Evolutionary conservation across 1,284 basidiomycete species (phyloP), one percentile per base, ranked within the genome.

Genomic region (Pseudozyma thailandica): DNA sequence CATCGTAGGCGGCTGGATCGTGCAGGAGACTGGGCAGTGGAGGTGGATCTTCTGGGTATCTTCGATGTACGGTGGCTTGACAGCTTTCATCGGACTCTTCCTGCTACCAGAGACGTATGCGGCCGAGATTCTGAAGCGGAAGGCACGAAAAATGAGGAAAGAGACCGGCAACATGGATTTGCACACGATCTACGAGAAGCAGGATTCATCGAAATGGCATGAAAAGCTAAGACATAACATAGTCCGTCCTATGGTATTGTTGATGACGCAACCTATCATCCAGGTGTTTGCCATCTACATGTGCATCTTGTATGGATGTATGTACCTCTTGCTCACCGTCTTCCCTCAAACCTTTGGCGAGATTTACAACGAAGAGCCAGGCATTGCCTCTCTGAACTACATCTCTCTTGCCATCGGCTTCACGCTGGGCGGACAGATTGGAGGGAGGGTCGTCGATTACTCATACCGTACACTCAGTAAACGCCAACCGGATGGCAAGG

Each of bases 361-460:
- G 86, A 88, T 45, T 15, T 87, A 86, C 70, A 72, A 82, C 28
- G 77, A 86, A 69, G 64, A 64, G 4, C 74, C 77, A 10, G 85
- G 85, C 0, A 89, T 90, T 46, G 86, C 88, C 0, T 89, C 87
- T 0, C 79, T 89, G 26, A 84, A 89, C 66, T 91, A 90, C 72
- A 85, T 91, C 56, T 86, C 89, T 1, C 85, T 90, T 3, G 56
- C 56, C 10, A 43, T 81, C 18, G 82, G 80, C 7, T 83, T 80
- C 42, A 65, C 76, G 12, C 2, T 75, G 3, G 75, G 72, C 16
- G 77, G 88, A 0, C 89, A 91, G 73, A 58, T 87, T 20, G 89
- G 89, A 49, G 89, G 89, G 0, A 84, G 86, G 3, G 73, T 74
- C 4, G 84, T 89, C 76, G 89, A 91, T 78, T 78, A 74, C 42